A percentile compares a stretch with the other conserved stretches of the same genome.
Conservation (phyloP, 371 early-diverging fungal species). For the Actinomortierella wolfii region DNA sequence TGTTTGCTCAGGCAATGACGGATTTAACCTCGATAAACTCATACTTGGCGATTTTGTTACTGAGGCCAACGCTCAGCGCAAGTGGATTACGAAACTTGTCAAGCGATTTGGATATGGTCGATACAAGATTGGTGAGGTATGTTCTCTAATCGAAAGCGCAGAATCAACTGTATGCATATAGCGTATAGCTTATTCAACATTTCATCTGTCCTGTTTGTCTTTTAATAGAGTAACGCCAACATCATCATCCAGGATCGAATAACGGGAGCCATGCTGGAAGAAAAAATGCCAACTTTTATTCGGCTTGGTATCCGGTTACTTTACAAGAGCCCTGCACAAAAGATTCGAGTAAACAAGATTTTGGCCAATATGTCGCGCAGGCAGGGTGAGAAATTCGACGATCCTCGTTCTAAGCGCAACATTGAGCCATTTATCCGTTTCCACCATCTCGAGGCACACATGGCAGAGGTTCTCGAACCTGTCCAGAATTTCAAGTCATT, state of each 20-base stretch:
- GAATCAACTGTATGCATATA: not conserved
- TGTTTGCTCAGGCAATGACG: conserved; percentile 69
- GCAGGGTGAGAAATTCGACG: conserved; percentile 81
- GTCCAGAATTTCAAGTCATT: conserved; percentile 74
- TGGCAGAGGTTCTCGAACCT: conserved; percentile 68
- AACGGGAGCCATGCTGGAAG: conserved; percentile 79
- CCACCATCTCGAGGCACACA: conserved; percentile 63
- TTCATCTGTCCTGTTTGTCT: not conserved
- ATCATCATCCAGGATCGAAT: conserved; percentile 79
- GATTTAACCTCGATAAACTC: conserved; percentile 65
- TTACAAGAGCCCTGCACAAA: conserved; percentile 62
- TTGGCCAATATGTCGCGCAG: conserved; percentile 68
- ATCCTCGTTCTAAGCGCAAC: conserved; percentile 68
- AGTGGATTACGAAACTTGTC: conserved; percentile 82
- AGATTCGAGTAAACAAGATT: conserved; percentile 54
- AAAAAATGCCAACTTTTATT: conserved; percentile 84
- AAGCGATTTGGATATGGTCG: conserved; percentile 77
- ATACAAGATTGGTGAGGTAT: conserved; percentile 69
- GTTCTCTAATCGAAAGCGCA: conserved; percentile 4
- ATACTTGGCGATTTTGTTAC: conserved; percentile 82
- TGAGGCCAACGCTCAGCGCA: conserved; percentile 76
- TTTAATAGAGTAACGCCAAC: conserved; percentile 71
- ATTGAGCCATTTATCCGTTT: conserved; percentile 81
- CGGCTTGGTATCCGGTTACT: conserved; percentile 84
- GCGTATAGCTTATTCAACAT: not conserved